phyloP scores from a whole-genome alignment of 139 green algal genomes.

The Pseudopediastrum boryanum region DNA sequence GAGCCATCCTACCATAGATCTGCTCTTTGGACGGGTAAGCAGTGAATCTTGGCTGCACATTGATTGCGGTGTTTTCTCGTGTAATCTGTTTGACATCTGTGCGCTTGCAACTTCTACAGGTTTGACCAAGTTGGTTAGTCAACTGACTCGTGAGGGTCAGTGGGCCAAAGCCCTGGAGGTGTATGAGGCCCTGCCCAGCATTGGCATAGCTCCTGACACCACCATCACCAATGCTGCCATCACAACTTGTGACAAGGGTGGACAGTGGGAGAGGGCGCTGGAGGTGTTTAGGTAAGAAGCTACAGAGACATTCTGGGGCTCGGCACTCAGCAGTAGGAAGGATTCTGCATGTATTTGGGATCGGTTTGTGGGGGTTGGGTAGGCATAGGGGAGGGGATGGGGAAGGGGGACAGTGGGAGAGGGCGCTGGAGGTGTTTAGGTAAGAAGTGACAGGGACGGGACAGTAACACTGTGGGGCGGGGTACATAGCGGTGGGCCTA shows the following conservation, averaged over 20 bases:
- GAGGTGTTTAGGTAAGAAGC: slow-evolving; percentile 57
- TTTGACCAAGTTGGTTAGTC: slow-evolving; percentile 86
- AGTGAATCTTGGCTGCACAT: neutral
- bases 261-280: slow-evolving; percentile 82
- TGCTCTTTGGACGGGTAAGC: no score
- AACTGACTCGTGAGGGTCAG: slow-evolving; percentile 85
- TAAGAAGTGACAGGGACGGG: no score
- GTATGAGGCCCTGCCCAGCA: slow-evolving; percentile 69
- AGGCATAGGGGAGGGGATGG: no score
- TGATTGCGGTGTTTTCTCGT: neutral
- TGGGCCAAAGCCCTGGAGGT: slow-evolving; percentile 74
- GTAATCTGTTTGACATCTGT: neutral
- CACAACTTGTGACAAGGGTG: slow-evolving; percentile 86
- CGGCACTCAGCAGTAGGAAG: no score
- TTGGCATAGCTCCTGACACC: slow-evolving; percentile 82
- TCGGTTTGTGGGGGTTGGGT: no score
- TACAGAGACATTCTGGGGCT: no score
- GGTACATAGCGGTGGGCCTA: no score
- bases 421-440: slow-evolving; percentile 70
- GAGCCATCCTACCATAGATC: no score
- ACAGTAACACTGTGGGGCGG: no score
- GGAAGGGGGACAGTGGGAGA: slow-evolving; percentile 88
- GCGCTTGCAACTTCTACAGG: slow-evolving; percentile 48
- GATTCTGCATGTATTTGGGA: no score
- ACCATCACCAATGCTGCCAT: slow-evolving; percentile 92